These are phyloP conservation scores for Berberis thunbergii DNA, from an alignment of 164 flowering plant genomes.

Conservation along the genomic window DNA sequence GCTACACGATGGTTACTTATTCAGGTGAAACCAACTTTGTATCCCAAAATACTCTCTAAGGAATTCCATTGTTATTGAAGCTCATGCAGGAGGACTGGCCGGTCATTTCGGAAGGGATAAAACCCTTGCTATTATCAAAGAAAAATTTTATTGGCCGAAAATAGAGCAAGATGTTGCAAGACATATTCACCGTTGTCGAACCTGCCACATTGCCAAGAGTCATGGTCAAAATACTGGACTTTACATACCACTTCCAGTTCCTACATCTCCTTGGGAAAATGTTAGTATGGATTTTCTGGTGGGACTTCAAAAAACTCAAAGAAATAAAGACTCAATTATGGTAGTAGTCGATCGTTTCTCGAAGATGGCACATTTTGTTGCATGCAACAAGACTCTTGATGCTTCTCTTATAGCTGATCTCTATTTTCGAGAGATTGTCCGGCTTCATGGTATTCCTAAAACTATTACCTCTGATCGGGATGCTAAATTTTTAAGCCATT, in stretches of 20 bases:
- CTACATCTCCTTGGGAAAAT: conserved; percentile 6
- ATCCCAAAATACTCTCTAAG: conserved; percentile 1
- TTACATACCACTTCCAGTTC: conserved; percentile 7
- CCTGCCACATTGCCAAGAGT: too few relatives aligned
- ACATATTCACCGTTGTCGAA: too few relatives aligned
- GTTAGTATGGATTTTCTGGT: too few relatives aligned
- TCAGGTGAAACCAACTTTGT: not conserved
- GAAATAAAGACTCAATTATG: too few relatives aligned
- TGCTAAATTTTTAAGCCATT: conserved; percentile 7
- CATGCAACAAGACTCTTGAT: not conserved
- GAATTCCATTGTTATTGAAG: conserved; percentile 5
- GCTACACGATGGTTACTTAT: conserved; percentile 8
- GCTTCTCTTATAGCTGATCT: conserved; percentile 1
- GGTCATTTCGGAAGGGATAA: conserved; percentile 17
- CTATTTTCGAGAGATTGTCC: conserved; percentile 2
- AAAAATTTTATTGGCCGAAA: too few relatives aligned
- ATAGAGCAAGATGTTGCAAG: too few relatives aligned
- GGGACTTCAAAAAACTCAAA: too few relatives aligned
- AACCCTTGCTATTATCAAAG: conserved; percentile 10
- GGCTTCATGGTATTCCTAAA: conserved; percentile 5
- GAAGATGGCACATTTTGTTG: not conserved
- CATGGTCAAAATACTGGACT: not conserved
- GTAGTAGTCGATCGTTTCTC: too few relatives aligned
- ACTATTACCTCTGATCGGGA: conserved; percentile 3
- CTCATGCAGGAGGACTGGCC: conserved; percentile 12